A percentile compares a stretch with the other conserved stretches of the same genome.
phyloP scores from a whole-genome alignment of 305 asterid genomes.

The Ruellia speciosa region DNA sequence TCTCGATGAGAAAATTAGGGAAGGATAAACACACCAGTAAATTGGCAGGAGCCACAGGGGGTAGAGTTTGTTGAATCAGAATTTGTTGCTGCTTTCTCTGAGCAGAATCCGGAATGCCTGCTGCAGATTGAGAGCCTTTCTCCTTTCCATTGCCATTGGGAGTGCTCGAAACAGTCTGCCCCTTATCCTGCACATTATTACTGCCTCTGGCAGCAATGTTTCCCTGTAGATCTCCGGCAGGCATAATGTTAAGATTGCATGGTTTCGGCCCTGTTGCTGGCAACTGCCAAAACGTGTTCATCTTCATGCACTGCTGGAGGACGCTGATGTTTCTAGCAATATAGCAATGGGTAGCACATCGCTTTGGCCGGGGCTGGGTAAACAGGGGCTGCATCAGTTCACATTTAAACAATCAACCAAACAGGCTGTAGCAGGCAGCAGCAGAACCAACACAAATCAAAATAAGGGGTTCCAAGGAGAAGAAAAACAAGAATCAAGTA shows the following conservation, averaged over 20 bases:
- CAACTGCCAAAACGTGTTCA: slow-evolving; percentile 71
- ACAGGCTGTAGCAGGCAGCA: background rate
- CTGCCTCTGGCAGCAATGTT: slow-evolving; percentile 34
- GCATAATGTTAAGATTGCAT: slow-evolving; percentile 44
- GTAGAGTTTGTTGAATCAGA: slow-evolving; percentile 74
- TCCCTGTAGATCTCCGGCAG: slow-evolving; percentile 45
- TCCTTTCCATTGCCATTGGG: slow-evolving; percentile 52
- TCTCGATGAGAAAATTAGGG: background rate
- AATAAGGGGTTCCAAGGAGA: background rate
- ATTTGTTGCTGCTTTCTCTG: slow-evolving; percentile 86
- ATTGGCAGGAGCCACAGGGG: slow-evolving; percentile 72
- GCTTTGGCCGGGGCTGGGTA: slow-evolving; percentile 82
- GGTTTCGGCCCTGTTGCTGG: slow-evolving; percentile 39
- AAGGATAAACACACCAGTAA: slow-evolving; percentile 39
- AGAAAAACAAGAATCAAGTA: background rate
- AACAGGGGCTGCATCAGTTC: slow-evolving; percentile 40
- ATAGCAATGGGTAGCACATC: slow-evolving; percentile 92
- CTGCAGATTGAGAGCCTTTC: slow-evolving; percentile 40
- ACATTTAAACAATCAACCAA: background rate
- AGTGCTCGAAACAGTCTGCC: slow-evolving; percentile 31
- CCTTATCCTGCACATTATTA: slow-evolving; percentile 46
- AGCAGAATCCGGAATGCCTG: slow-evolving; percentile 43
- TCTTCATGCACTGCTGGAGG: slow-evolving; percentile 70
- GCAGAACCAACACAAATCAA: background rate
- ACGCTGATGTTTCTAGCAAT: slow-evolving; percentile 74